These are phyloP conservation scores for Metarhizium brunneum DNA, from an alignment of 2,329 filamentous ascomycete species.

Conservation along the genomic window DNA sequence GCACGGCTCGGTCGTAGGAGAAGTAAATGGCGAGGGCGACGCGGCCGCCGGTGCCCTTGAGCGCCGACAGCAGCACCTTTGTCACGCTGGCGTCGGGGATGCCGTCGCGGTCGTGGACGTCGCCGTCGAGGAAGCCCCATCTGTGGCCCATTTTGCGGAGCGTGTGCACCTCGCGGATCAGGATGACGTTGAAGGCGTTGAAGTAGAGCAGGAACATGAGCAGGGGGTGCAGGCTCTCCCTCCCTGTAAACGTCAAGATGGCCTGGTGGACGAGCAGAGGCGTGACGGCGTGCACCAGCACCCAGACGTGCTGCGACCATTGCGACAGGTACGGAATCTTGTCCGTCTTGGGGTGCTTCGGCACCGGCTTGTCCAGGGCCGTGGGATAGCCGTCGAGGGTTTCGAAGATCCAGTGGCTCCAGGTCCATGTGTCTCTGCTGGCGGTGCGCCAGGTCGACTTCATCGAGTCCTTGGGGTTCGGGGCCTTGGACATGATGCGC, in stretches of 20 bases:
- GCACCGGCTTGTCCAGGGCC: background rate
- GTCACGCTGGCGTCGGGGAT: constrained; percentile 28
- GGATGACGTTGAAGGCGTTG: constrained; percentile 4
- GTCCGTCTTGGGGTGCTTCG: constrained; percentile 1
- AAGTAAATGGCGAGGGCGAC: constrained; percentile 19
- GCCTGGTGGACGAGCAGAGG: constrained; percentile 28
- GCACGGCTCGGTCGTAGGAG: constrained; percentile 1
- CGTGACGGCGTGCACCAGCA: constrained; percentile 26
- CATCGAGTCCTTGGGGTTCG: constrained; percentile 1
- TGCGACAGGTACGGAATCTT: constrained; percentile 23
- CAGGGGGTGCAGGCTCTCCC: background rate
- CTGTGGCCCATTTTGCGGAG: constrained; percentile 24
- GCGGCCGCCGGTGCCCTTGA: constrained; percentile 23
- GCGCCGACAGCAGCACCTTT: constrained; percentile 23
- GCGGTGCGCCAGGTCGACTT: constrained; percentile 1
- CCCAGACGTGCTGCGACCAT: constrained; percentile 27
- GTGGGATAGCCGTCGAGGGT: background rate
- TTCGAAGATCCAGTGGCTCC: constrained; percentile 1
- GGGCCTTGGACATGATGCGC: background rate
- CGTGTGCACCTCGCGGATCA: background rate
- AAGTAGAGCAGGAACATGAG: constrained; percentile 1
- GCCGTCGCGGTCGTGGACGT: constrained; percentile 19
- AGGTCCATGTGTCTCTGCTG: background rate
- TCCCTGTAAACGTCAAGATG: background rate
- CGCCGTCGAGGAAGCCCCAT: constrained; percentile 31